Evolutionary conservation across 2,329 filamentous ascomycete genomes (phyloP), one percentile per base, ranked within the genome.

Genomic region (Esteya vermicola): DNA sequence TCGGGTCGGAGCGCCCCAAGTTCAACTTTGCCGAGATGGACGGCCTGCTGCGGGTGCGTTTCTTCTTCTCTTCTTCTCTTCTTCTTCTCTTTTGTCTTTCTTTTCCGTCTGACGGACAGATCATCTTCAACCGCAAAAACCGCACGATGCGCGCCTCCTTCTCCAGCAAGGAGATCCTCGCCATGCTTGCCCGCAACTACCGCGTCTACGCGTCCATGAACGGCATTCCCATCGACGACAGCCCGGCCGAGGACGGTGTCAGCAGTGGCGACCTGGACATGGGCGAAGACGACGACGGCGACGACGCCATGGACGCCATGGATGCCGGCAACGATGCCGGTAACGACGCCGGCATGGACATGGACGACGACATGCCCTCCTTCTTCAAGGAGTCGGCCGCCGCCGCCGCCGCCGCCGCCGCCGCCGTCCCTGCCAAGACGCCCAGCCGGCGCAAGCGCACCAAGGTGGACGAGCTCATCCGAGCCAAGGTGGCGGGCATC

Each of bases 11-110:
- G 48, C 67, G 85, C 28, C 89, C 89, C 39, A 80, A 85, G 50
- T 88, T 96, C 47, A 84, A 78, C 55, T 96, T 89, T 61, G 85
- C 93, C 39, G 91, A 96, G 59, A 95, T 88, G 80, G 89, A 96
- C 54, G 88, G 89, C 9, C 68, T 96, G 55, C 60, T 96, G 45
- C 68, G 84, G 28, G 44, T 46, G 31, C 13, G 34, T 31, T 4
- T 8, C 4, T 16, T 4, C 4, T 10, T 12, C 5, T 19, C 16
- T 19, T 30, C 31, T 31, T 16, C 28, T 31, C 28, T 9, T n/a
- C 14, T 9, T n/a, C 14, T 6, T 31, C 9, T 31, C 18, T 27
- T 27, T 27, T 8, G 26, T 14, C 8, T 9, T 27, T 9, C 26
- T 9, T 5, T 12, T n/a, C n/a, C n/a, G n/a, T n/a, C n/a, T n/a